Evolutionary conservation across 2,329 filamentous ascomycete genomes (phyloP).

Genomic region (Hirsutella minnesotensis): DNA sequence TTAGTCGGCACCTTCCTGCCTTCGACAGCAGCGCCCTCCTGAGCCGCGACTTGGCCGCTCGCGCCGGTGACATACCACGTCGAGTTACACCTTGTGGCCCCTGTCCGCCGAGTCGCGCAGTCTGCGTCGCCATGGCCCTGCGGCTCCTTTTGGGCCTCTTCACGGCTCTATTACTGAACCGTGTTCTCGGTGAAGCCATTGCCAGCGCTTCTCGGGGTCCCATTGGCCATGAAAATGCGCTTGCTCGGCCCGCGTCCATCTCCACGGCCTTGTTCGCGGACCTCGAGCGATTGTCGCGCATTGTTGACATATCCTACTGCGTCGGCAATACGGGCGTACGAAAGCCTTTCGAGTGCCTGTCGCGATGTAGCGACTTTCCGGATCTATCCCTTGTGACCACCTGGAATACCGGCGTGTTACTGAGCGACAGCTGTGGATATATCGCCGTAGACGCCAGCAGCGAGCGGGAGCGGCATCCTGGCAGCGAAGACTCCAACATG

Average conservation of each 20-base stretch:
- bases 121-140: background rate
- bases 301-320: constrained; percentile 93
- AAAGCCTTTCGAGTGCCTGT: constrained; percentile 74
- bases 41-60: too few relatives aligned
- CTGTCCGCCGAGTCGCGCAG: too few relatives aligned
- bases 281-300: constrained; percentile 76
- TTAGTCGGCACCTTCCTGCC: too few relatives aligned
- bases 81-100: too few relatives aligned
- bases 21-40: too few relatives aligned
- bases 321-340: constrained; percentile 73
- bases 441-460: constrained; percentile 66
- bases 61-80: too few relatives aligned
- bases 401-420: constrained; percentile 80
- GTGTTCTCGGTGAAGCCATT: background rate
- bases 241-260: constrained; percentile 22
- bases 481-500: background rate
- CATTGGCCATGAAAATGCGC: background rate
- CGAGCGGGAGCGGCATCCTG: constrained; percentile 10
- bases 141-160: background rate
- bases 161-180: background rate
- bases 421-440: constrained; percentile 89
- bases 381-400: constrained; percentile 67
- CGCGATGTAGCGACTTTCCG: constrained; percentile 75
- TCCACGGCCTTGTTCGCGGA: constrained; percentile 59
- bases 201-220: background rate